Base-by-base conservation (phyloP, 192 early-diverging fungal genomes). In the Coemansia sp. region DNA sequence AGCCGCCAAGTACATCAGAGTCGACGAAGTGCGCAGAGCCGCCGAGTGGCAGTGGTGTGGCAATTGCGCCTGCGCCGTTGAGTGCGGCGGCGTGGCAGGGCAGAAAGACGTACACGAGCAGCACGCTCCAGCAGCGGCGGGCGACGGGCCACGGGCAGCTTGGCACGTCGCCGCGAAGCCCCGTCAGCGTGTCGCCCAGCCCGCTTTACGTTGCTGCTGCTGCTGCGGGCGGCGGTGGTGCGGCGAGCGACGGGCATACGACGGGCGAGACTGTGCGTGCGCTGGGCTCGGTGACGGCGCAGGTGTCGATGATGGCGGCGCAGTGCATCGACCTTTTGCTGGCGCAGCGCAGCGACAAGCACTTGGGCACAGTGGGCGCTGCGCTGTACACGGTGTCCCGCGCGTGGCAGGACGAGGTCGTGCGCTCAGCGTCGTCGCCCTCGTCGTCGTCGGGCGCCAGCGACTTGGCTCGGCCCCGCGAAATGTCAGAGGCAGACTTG, bases 381-480 rank as follows among this genome's bases (percentile, higher is more conserved):
- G 71, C 65, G 57, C 68, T 79, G 59, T 64, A 58, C 17, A 60
- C 60, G 0, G 32, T 79, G 31, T 62, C 77, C 35, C 65, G 65
- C 15, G 71, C 67, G 2, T 79, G 77, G 77, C 77, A 79, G 62
- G 77, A 79, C 47, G 77, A 79, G 64, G 68, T 71, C 4, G 59
- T 70, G 8, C 22, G 64, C 32, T 27, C 51, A 22, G 60, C 74
- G 3, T 27, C 51, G 31, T 64, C 74, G 3, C 42, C 59, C 27
- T 20, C 38, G 7, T 35, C 17, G 19, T 40, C 35, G 38, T 22
- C 32, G 36, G 57, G n/a, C 3, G 49, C 41, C 53, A 60, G 35
- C 49, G 37, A 20, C 41, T 35, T 6, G 42, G 6, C 27, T 15
- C 20, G 67, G 25, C 53, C 67, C 29, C 63, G 43, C 40, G 64